phyloP scores from a whole-genome alignment of 148 eudicot species.

The Camellia sinensis region DNA sequence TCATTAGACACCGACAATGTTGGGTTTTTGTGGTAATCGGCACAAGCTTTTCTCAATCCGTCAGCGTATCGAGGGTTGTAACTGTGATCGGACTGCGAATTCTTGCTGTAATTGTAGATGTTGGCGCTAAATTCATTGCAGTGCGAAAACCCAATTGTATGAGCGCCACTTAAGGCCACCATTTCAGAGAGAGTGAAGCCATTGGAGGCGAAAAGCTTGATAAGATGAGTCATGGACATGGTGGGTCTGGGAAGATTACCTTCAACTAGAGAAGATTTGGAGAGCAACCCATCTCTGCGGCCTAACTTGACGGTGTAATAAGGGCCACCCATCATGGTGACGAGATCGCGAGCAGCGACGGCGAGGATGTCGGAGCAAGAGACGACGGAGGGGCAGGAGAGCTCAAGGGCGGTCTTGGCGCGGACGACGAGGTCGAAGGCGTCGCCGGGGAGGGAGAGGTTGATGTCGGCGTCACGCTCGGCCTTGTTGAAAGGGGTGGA shows the following conservation, averaged over 20 bases:
- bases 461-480: conserved; percentile 48
- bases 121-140: conserved; percentile 37
- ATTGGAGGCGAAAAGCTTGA: conserved; percentile 30
- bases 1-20: conserved; percentile 47
- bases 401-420: conserved; percentile 47
- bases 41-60: conserved; percentile 35
- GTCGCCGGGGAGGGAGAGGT: conserved; percentile 53
- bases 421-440: conserved; percentile 45
- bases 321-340: conserved; percentile 41
- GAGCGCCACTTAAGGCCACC: conserved; percentile 51
- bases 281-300: conserved; percentile 27
- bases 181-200: conserved; percentile 43
- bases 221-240: conserved; percentile 32
- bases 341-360: conserved; percentile 34
- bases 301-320: conserved; percentile 29
- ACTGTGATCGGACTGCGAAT: conserved; percentile 25
- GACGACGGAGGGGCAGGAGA: conserved; percentile 43
- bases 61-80: conserved; percentile 37
- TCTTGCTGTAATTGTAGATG: conserved; percentile 38
- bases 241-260: conserved; percentile 37
- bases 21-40: conserved; percentile 32
- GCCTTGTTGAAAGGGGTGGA: conserved; percentile 44
- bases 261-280: conserved; percentile 23
- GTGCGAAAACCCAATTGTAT: conserved; percentile 49
- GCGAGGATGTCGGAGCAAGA: conserved; percentile 51